Evolutionary conservation across 2,329 filamentous ascomycete genomes (phyloP).

Genomic region (Metarhizium guizhouense): DNA sequence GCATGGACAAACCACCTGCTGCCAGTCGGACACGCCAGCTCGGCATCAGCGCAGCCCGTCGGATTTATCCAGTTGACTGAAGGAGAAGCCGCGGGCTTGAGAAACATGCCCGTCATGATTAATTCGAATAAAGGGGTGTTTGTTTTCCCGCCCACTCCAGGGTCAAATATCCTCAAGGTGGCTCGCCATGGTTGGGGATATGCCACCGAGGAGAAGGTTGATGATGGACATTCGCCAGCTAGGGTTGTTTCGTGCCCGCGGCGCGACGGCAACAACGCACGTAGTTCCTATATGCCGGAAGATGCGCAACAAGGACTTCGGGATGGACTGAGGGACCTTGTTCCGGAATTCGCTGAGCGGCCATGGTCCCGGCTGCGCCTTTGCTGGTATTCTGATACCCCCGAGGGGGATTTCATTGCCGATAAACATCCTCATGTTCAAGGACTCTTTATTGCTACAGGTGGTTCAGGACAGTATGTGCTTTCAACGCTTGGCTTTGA

Average conservation of each 20-base stretch:
- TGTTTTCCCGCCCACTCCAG: constrained; percentile 41
- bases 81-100: constrained; percentile 45
- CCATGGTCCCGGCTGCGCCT: constrained; percentile 42
- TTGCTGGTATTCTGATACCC: constrained; percentile 60
- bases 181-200: constrained; percentile 54
- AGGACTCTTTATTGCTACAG: constrained; percentile 38
- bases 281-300: constrained; percentile 32
- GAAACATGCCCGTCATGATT: constrained; percentile 48
- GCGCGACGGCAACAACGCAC: constrained; percentile 25
- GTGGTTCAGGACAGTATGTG: constrained; percentile 33
- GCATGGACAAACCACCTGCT: constrained; percentile 52
- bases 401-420: constrained; percentile 53
- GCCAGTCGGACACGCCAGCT: constrained; percentile 51
- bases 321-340: constrained; percentile 39
- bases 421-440: constrained; percentile 42
- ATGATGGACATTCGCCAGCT: constrained; percentile 9
- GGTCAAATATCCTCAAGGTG: constrained; percentile 45
- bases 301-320: constrained; percentile 46
- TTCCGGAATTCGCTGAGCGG: constrained; percentile 43
- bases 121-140: constrained; percentile 46
- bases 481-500: neutral
- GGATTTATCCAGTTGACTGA: constrained; percentile 54
- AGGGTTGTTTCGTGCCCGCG: constrained; percentile 23
- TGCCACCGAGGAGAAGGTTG: constrained; percentile 18
- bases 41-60: constrained; percentile 56